Evolutionary conservation across 306 rosid species (phyloP).

Genomic region (Pterocarpus macrocarpus): DNA sequence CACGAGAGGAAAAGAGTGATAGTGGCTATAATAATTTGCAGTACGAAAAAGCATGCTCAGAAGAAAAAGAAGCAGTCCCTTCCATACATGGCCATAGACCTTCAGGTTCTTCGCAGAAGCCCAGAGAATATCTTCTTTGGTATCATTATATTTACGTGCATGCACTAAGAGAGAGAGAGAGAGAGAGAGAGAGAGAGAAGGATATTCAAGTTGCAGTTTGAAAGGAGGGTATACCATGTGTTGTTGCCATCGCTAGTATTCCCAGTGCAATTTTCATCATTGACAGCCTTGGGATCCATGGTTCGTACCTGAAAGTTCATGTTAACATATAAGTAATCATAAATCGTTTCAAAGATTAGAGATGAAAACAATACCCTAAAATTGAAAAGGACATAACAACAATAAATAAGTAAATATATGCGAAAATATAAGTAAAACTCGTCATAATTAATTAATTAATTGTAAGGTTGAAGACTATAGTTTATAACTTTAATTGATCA

Average conservation of each 20-base stretch:
- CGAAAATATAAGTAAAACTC: not conserved
- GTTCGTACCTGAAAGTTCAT: slow-evolving; percentile 63
- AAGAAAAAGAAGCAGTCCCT: slow-evolving; percentile 49
- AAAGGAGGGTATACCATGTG: slow-evolving; percentile 61
- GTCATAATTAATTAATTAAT: not conserved
- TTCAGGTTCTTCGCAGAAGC: slow-evolving; percentile 56
- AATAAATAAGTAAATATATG: slow-evolving; percentile 1
- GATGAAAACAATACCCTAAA: slow-evolving; percentile 43
- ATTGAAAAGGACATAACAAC: slow-evolving; percentile 46
- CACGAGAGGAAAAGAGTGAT: slow-evolving; percentile 1
- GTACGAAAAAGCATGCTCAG: slow-evolving; percentile 38
- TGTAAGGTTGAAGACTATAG: slow-evolving; percentile 25
- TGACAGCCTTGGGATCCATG: slow-evolving; percentile 69
- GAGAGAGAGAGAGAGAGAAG: not conserved
- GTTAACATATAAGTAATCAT: not conserved
- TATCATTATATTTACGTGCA: slow-evolving; percentile 57
- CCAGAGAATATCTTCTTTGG: slow-evolving; percentile 49
- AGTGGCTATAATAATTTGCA: slow-evolving; percentile 29
- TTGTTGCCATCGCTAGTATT: slow-evolving; percentile 84
- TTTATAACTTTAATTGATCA: not conserved
- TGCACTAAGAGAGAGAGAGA: slow-evolving; percentile 27
- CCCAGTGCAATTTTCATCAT: slow-evolving; percentile 78
- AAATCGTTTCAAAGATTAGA: not conserved
- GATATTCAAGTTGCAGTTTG: not conserved
- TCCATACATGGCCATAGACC: slow-evolving; percentile 55